Evolutionary conservation across 1,284 basidiomycete genomes (phyloP), one percentile per base, ranked within the genome.

Genomic region (Ganoderma multipileum): DNA sequence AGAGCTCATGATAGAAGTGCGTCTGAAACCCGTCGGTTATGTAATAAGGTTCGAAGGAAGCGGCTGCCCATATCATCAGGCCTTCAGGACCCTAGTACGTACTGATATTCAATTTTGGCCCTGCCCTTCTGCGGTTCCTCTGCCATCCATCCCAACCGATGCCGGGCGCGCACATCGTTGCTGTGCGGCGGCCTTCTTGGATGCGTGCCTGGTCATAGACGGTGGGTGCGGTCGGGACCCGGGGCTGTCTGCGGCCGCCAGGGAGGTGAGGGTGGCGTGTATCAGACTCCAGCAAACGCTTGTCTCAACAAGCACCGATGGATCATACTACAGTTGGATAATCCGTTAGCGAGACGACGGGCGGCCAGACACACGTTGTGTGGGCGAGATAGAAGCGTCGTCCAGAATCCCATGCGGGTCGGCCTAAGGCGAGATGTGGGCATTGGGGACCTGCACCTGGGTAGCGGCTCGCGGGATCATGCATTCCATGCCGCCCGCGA

Each of bases 91-190:
- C 54, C 54, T 55, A 30, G 54, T n/a, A 47, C 20, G 20, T 47
- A 38, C 55, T 58, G 55, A 58, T 58, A n/a, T 58, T 58, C 33
- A 55, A 58, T 58, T 58, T 38, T 36, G 55, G 55, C 55, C 12
- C 3, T 33, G 8, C 47, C 52, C 52, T 55, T 55, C 52, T 55
- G 52, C 47, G 23, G n/a, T 50, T 50, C 52, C 52, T 7, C 47
- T 50, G 26, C 36, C 36, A 20, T 30, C 39, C 36, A 20, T 30
- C 39, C 23, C 60, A 23, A 28, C 26, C 3, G n/a, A 42, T 33
- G 52, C 16, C 39, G 60, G 26, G 28, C 60, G 38, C 41, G 60
- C 60, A 61, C 60, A 36, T 62, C 61, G 61, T 50, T 62, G 61
- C 61, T 28, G 61, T 62, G 61, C 61, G 42, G 60, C 36, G 39